These are phyloP conservation scores for Odontarrhena argentea DNA, from an alignment of 345 rosid genomes.

Conservation along the genomic window DNA sequence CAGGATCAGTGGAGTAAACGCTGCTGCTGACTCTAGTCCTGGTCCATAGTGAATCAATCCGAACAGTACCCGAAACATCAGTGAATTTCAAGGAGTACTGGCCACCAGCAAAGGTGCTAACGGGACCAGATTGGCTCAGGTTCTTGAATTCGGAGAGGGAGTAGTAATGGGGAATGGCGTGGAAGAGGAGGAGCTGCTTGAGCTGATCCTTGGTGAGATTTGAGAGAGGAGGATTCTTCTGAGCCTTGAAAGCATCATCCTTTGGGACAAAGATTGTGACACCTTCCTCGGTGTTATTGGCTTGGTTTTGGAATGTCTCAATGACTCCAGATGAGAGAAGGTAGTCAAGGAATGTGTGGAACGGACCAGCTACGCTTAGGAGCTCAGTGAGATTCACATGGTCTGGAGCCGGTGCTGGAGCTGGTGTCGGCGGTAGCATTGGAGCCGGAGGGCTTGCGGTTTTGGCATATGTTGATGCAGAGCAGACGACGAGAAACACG, in stretches of 20 bases:
- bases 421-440: conserved; percentile 50
- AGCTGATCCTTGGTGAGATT: conserved; percentile 75
- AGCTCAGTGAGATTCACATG: conserved; percentile 72
- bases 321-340: conserved; percentile 74
- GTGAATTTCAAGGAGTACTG: conserved; percentile 69
- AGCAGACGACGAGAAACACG: conserved; percentile 45
- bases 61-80: conserved; percentile 64
- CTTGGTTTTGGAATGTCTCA: conserved; percentile 85
- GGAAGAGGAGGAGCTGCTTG: conserved; percentile 78
- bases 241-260: conserved; percentile 74
- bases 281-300: conserved; percentile 85
- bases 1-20: conserved; percentile 75
- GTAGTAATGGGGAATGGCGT: conserved; percentile 76
- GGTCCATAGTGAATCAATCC: conserved; percentile 73
- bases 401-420: conserved; percentile 74
- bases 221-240: conserved; percentile 64
- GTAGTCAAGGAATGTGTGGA: conserved; percentile 68
- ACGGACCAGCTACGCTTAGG: conserved; percentile 87
- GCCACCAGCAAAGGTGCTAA: conserved; percentile 69
- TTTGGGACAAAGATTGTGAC: conserved; percentile 88
- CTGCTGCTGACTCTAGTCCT: conserved; percentile 77
- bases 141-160: conserved; percentile 77
- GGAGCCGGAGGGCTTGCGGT: conserved; percentile 60
- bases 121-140: conserved; percentile 64
- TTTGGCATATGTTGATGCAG: conserved; percentile 52